These are phyloP conservation scores for Solanum ossicruentum DNA, from an alignment of 257 asterid species.

Conservation along the genomic window DNA sequence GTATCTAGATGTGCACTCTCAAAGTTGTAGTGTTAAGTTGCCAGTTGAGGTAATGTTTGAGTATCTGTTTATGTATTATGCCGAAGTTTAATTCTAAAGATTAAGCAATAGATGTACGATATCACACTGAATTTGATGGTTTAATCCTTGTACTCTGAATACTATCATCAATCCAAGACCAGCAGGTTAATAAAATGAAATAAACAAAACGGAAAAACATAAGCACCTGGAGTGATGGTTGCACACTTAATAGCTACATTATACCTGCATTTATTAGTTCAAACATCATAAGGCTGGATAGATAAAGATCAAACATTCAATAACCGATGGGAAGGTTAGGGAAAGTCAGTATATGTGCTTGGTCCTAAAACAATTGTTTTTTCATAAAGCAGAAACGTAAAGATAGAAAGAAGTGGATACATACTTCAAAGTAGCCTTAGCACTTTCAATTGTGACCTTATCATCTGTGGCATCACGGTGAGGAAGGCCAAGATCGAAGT, in stretches of 20 bases:
- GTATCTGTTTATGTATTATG: too few species aligned
- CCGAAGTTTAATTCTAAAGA: background rate
- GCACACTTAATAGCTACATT: conserved; percentile 99
- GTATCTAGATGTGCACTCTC: too few species aligned
- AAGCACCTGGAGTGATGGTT: conserved; percentile 89
- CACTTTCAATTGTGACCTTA: conserved; percentile 95
- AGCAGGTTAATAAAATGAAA: background rate
- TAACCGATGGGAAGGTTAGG: background rate
- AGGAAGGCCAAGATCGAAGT: conserved; percentile 90
- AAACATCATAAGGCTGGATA: background rate
- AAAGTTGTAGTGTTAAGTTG: too few species aligned
- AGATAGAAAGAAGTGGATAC: background rate
- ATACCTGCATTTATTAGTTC: conserved; percentile 40
- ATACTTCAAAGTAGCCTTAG: conserved; percentile 97
- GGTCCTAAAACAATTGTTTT: background rate
- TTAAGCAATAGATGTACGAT: background rate
- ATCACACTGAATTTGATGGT: background rate
- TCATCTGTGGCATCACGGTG: conserved; percentile 96
- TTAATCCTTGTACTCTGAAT: background rate
- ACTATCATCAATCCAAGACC: background rate
- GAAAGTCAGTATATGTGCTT: background rate
- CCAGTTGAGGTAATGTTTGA: too few species aligned
- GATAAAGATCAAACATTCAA: background rate
- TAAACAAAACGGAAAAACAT: background rate
- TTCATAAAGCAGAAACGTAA: background rate